Evolutionary conservation across 345 rosid genomes (phyloP).

Genomic region (Ceriops tagal): DNA sequence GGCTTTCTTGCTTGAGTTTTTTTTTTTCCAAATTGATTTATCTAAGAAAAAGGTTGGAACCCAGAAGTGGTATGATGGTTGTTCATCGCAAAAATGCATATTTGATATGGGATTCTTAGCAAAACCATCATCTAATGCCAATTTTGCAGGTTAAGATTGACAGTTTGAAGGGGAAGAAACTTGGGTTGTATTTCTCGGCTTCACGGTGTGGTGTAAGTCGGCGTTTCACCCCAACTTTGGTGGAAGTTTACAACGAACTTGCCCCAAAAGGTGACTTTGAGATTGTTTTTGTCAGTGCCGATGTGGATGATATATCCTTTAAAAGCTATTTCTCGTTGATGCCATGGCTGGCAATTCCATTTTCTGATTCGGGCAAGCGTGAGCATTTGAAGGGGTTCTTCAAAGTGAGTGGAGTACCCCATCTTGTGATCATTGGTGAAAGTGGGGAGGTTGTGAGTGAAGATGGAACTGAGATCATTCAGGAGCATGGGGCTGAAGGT

Average conservation of each 20-base stretch:
- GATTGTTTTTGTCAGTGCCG: slow-evolving; percentile 54
- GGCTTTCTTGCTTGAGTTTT: too few species aligned
- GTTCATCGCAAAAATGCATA: background rate
- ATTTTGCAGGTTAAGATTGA: slow-evolving; percentile 55
- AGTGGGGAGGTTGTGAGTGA: slow-evolving; percentile 46
- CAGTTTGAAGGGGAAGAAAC: slow-evolving; percentile 66
- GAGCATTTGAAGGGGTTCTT: slow-evolving; percentile 44
- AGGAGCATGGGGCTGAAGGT: slow-evolving; percentile 58
- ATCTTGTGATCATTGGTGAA: slow-evolving; percentile 64
- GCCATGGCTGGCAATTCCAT: slow-evolving; percentile 91
- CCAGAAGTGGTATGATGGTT: background rate
- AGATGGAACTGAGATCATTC: slow-evolving; percentile 46
- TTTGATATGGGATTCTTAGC: background rate
- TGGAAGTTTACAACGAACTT: slow-evolving; percentile 53
- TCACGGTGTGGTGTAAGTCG: slow-evolving; percentile 82
- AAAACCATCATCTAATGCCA: too few species aligned
- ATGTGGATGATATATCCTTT: slow-evolving; percentile 56
- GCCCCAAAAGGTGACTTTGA: slow-evolving; percentile 49
- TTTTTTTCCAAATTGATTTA: too few species aligned
- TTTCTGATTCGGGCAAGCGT: slow-evolving; percentile 53
- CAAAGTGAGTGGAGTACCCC: slow-evolving; percentile 65
- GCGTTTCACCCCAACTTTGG: slow-evolving; percentile 56
- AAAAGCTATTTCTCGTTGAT: slow-evolving; percentile 57
- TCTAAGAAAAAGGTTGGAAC: too few species aligned
- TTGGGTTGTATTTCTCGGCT: slow-evolving; percentile 81